phyloP scores from a whole-genome alignment of 2,329 filamentous ascomycete species.

The Colletotrichum gigasporum region DNA sequence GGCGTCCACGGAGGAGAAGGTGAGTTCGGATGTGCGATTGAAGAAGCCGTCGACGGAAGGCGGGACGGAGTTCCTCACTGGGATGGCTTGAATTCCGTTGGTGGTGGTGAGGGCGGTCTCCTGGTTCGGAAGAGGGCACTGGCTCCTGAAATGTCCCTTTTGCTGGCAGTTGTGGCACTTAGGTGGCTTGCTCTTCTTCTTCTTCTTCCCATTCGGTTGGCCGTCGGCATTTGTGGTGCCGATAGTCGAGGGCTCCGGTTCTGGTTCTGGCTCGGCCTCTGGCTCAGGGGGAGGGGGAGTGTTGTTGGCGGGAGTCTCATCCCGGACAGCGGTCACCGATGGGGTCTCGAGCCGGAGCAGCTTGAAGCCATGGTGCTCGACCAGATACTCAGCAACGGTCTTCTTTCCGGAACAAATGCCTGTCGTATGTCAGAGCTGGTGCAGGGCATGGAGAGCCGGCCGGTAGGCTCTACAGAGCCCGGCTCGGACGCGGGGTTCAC shows the following conservation, averaged over 20 bases:
- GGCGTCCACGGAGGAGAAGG: slow-evolving; percentile 70
- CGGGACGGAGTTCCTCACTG: neutral
- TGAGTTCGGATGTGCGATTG: slow-evolving; percentile 50
- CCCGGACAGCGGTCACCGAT: neutral
- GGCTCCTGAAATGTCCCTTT: slow-evolving; percentile 1
- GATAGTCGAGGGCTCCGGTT: neutral
- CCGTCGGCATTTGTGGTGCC: neutral
- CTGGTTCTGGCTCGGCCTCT: too few relatives aligned
- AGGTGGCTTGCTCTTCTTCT: slow-evolving; percentile 6
- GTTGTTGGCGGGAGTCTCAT: slow-evolving; percentile 17
- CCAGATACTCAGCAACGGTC: slow-evolving; percentile 87
- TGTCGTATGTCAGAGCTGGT: slow-evolving; percentile 44
- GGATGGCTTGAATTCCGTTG: neutral
- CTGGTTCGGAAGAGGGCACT: slow-evolving; percentile 3
- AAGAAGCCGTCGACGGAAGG: slow-evolving; percentile 53
- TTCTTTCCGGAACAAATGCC: slow-evolving; percentile 94
- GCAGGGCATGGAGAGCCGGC: slow-evolving; percentile 21
- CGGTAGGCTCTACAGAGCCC: too few relatives aligned
- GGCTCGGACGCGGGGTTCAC: slow-evolving; percentile 33
- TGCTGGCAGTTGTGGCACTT: slow-evolving; percentile 14
- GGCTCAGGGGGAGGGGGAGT: too few relatives aligned
- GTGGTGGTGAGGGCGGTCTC: neutral
- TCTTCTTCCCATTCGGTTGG: neutral
- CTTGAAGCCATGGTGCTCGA: slow-evolving; percentile 84
- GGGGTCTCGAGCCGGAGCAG: slow-evolving; percentile 67